Evolutionary conservation across 306 rosid genomes (phyloP), one percentile per base, ranked within the genome.

Genomic region (Quercus robur): DNA sequence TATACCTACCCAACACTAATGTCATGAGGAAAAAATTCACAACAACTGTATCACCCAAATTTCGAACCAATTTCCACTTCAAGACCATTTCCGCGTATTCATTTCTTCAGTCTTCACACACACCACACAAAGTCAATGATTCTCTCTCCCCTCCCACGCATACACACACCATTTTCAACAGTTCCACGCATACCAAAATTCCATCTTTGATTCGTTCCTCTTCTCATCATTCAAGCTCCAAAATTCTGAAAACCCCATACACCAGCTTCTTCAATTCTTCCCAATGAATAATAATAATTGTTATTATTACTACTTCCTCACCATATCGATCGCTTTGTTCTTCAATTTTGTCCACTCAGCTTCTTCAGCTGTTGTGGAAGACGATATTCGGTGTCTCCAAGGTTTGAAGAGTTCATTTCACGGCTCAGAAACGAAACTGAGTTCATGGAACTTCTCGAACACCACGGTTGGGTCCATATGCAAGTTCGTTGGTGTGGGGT

Each of bases 361-460:
- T 3, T 80, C 81, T 3, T 88, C 67, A 79, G 88, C 64, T 79
- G 86, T 81, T 30, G 5, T 28, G 38, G 94, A 90, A 57, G 94
- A 91, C 68, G 89, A 87, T 35, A 80, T 95, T 21, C 78, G 15
- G 73, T 95, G 99, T 26, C 91, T 95, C 15, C 46, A 51, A 33
- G 96, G 93, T 1, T 73, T 95, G 38, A 84, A 87, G 76, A 11
- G 54, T 0, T 35, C 78, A 6, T 64, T 93, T 6, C 4, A 0
- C 0, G 97, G 90, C 64, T 84, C 96, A 5, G 66, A 19, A 0
- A 77, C 10, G 1, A 82, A 15, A 49, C 87, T 95, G 9, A 1
- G 14, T 18, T 55, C 81, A 0, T 95, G 99, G 99, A 75, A 66
- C 19, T 95, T 95, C 83, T 10, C 11, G 14, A 95, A 95, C 96